phyloP scores from a whole-genome alignment of 2,329 filamentous ascomycete species.

The Penicillium sp. region DNA sequence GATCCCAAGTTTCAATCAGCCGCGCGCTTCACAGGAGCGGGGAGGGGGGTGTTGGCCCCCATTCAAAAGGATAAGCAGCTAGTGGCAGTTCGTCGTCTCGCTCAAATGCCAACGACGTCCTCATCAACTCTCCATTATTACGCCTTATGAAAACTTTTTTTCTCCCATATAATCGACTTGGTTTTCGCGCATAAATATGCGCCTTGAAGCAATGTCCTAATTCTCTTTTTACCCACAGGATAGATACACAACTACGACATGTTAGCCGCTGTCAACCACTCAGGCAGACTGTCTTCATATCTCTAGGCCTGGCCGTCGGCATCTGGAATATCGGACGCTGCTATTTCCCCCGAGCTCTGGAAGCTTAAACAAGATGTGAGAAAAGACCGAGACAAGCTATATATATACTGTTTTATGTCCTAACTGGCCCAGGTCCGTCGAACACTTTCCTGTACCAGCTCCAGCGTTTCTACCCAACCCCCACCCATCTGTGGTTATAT shows the following conservation, averaged over 20 bases:
- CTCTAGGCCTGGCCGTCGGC: not conserved
- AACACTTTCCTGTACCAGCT: conserved; percentile 1
- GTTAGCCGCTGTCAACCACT: conserved; percentile 3
- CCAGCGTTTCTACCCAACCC: not conserved
- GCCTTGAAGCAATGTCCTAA: conserved; percentile 4
- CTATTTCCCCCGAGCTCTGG: not conserved
- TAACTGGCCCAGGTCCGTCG: conserved; percentile 17
- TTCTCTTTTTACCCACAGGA: not conserved
- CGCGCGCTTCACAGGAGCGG: conserved; percentile 14
- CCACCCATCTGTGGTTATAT: conserved; percentile 11
- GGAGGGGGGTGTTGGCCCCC: not conserved
- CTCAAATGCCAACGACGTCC: not conserved
- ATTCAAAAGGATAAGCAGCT: not conserved
- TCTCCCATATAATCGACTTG: not conserved
- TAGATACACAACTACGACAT: not conserved
- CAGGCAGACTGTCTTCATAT: not conserved
- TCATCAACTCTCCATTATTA: not conserved
- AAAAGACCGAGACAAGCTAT: too few species aligned
- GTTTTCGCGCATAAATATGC: not conserved
- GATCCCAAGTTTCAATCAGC: conserved; percentile 11
- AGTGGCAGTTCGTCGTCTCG: not conserved
- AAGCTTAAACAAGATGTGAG: conserved; percentile 13
- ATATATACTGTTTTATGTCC: too few species aligned
- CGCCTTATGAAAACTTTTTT: not conserved
- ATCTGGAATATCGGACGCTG: not conserved